A percentile compares a stretch with the other conserved stretches of the same genome.
phyloP scores from a whole-genome alignment of 768 basidiomycete species.

The Nidularia pulvinata region DNA sequence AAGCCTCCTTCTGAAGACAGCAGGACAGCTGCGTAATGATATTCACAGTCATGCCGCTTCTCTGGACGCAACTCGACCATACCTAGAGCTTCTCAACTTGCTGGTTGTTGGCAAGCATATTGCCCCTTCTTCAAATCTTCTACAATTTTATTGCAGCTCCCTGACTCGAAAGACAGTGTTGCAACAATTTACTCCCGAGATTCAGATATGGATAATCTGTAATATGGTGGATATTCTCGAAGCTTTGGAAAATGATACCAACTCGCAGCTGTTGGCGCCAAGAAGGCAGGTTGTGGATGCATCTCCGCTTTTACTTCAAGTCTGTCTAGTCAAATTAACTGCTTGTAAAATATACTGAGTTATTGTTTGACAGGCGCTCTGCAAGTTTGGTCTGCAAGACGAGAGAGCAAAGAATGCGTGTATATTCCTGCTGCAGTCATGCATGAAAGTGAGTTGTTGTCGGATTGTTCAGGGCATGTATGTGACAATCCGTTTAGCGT shows the following conservation, averaged over 20 bases:
- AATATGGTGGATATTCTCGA: constrained; percentile 41
- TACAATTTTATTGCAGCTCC: constrained; percentile 50
- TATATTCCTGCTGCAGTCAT: constrained; percentile 38
- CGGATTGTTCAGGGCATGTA: neutral
- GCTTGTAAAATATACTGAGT: no score
- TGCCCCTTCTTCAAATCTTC: constrained; percentile 40
- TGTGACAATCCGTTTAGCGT: constrained; percentile 27
- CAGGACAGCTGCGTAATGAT: constrained; percentile 24
- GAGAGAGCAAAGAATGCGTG: constrained; percentile 19
- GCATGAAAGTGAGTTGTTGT: constrained; percentile 30
- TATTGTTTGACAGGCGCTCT: neutral
- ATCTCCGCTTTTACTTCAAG: constrained; percentile 46
- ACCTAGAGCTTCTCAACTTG: constrained; percentile 44
- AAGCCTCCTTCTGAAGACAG: constrained; percentile 32
- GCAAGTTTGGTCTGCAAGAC: neutral
- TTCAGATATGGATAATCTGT: constrained; percentile 43
- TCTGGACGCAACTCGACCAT: constrained; percentile 35
- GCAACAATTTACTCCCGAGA: constrained; percentile 38
- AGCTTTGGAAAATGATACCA: constrained; percentile 14
- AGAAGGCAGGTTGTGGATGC: constrained; percentile 51
- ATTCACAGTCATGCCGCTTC: constrained; percentile 19
- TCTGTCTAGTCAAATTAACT: constrained; percentile 16
- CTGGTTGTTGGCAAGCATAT: constrained; percentile 29
- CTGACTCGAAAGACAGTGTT: constrained; percentile 45
- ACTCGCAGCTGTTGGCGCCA: constrained; percentile 26